phyloP scores from a whole-genome alignment of 2,329 filamentous ascomycete genomes.

The Sclerotinia minor region DNA sequence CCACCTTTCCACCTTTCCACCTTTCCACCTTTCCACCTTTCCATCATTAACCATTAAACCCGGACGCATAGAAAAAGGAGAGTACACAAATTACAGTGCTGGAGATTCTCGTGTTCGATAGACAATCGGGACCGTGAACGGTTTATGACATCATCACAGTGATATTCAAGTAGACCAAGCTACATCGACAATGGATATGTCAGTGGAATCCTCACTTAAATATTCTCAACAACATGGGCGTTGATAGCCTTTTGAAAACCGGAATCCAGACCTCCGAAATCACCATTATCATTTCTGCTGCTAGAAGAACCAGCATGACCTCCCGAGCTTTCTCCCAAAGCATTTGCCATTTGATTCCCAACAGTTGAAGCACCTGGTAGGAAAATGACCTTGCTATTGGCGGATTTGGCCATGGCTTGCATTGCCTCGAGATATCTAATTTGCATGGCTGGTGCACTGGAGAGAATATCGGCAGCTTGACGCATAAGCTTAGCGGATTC shows the following conservation, averaged over 20 bases:
- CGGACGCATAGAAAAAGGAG: neutral
- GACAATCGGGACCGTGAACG: neutral
- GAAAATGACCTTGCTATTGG: constrained; percentile 87
- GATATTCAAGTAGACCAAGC: constrained; percentile 38
- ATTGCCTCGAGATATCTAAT: constrained; percentile 97
- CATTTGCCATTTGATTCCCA: constrained; percentile 59
- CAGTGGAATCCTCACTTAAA: constrained; percentile 52
- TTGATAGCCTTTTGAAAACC: constrained; percentile 81
- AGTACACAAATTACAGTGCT: constrained; percentile 7
- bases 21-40: neutral
- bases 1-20: neutral
- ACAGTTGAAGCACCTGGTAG: constrained; percentile 59
- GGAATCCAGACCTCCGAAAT: constrained; percentile 55
- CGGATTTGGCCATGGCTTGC: constrained; percentile 96
- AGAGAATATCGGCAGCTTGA: constrained; percentile 90
- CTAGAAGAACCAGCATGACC: constrained; percentile 47
- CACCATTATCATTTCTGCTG: constrained; percentile 45
- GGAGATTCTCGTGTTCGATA: neutral
- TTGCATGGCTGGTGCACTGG: constrained; percentile 93
- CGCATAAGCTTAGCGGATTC: constrained; percentile 93
- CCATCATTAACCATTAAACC: neutral
- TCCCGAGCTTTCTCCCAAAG: constrained; percentile 57
- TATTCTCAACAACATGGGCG: constrained; percentile 79
- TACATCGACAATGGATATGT: constrained; percentile 34
- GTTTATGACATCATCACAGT: neutral